Conservation (phyloP, 495 filamentous ascomycete genomes). For the Bathelium albidoporum region DNA sequence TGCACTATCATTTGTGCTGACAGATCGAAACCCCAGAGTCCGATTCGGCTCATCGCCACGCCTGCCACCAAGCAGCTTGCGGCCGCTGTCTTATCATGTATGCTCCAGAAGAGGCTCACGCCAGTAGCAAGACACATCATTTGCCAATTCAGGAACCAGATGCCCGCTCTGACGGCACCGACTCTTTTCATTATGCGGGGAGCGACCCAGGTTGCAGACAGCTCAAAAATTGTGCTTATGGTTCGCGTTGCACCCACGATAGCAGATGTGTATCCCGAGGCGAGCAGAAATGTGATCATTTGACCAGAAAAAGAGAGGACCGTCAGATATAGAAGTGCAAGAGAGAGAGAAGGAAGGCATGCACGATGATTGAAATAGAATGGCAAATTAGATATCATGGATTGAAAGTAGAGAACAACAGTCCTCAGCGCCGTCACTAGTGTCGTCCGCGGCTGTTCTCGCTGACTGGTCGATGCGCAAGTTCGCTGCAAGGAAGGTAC, state of each 20-base stretch:
- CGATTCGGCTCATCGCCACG: slow-evolving; percentile 49
- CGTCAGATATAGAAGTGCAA: slow-evolving; percentile 34
- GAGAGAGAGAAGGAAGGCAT: slow-evolving; percentile 33
- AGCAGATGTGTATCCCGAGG: slow-evolving; percentile 26
- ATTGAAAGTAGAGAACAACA: neutral
- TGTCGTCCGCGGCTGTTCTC: neutral
- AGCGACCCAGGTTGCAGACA: slow-evolving; percentile 42
- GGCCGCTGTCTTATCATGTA: slow-evolving; percentile 21
- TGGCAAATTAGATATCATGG: neutral
- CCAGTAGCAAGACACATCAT: slow-evolving; percentile 39
- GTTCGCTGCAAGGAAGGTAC: neutral
- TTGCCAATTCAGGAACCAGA: slow-evolving; percentile 59
- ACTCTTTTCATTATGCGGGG: slow-evolving; percentile 44
- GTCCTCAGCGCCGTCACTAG: neutral
- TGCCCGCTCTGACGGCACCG: slow-evolving; percentile 46
- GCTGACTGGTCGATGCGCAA: neutral
- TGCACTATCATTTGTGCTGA: slow-evolving; percentile 55
- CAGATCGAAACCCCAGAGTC: slow-evolving; percentile 61
- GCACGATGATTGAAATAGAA: slow-evolving; percentile 27
- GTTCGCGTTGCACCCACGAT: slow-evolving; percentile 35
- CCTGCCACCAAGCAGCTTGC: slow-evolving; percentile 40
- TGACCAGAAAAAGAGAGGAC: slow-evolving; percentile 34
- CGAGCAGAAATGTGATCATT: slow-evolving; percentile 37
- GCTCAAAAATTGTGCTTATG: slow-evolving; percentile 33
- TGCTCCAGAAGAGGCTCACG: slow-evolving; percentile 33